These are phyloP conservation scores for Camelina hispida DNA, from an alignment of 345 rosid genomes.

Conservation along the genomic window DNA sequence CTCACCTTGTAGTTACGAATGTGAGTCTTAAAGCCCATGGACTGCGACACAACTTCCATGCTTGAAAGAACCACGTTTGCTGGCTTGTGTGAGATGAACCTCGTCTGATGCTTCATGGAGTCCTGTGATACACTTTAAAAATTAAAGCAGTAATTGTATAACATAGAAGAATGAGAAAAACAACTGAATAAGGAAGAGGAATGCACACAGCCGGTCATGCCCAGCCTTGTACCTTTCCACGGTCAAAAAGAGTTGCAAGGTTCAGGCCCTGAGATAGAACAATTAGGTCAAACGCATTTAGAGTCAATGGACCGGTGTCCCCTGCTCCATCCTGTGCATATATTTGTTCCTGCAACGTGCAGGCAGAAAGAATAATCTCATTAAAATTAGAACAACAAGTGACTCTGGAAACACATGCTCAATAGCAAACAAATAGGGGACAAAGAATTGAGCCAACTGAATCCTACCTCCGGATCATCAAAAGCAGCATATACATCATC, in stretches of 20 bases:
- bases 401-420: constrained; percentile 10
- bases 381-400: not conserved
- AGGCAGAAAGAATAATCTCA: constrained; percentile 4
- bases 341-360: constrained; percentile 56
- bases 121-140: constrained; percentile 57
- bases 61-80: constrained; percentile 86
- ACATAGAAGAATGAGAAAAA: constrained; percentile 11
- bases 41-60: constrained; percentile 98
- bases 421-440: constrained; percentile 1
- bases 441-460: constrained; percentile 5
- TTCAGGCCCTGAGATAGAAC: constrained; percentile 94
- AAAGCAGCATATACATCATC: constrained; percentile 95
- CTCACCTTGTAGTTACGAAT: constrained; percentile 92
- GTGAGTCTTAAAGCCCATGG: constrained; percentile 97
- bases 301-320: constrained; percentile 77
- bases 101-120: constrained; percentile 75
- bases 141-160: constrained; percentile 1
- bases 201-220: constrained; percentile 6
- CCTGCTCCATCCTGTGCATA: constrained; percentile 57
- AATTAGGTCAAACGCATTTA: constrained; percentile 94
- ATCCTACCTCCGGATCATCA: constrained; percentile 81
- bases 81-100: constrained; percentile 86
- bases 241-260: constrained; percentile 88
- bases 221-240: constrained; percentile 67
- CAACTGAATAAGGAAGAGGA: constrained; percentile 9